A percentile compares a stretch with the other conserved stretches of the same genome.
Conservation (phyloP, 1,284 basidiomycete species). For the Ganoderma multipileum region DNA sequence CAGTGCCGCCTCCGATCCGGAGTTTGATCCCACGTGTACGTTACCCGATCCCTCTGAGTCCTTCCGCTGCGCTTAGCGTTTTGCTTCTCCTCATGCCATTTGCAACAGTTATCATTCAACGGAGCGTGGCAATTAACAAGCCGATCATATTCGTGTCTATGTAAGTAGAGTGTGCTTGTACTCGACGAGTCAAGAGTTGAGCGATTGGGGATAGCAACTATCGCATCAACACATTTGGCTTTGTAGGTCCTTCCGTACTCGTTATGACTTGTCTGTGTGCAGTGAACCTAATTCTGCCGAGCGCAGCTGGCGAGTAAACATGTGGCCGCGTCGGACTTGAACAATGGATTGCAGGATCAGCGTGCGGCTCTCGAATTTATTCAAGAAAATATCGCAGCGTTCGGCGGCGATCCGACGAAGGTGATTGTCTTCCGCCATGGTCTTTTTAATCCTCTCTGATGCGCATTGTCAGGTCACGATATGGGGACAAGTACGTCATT, state of each 20-base stretch:
- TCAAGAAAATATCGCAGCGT: slow-evolving; percentile 63
- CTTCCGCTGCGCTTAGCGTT: neutral
- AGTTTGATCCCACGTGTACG: slow-evolving; percentile 56
- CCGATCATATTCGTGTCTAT: slow-evolving; percentile 63
- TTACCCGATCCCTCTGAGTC: neutral
- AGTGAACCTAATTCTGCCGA: no score
- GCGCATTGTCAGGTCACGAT: slow-evolving; percentile 55
- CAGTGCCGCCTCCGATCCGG: slow-evolving; percentile 52
- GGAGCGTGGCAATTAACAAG: slow-evolving; percentile 53
- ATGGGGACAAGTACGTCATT: slow-evolving; percentile 60
- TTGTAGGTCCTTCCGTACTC: slow-evolving; percentile 45
- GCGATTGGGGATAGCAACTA: slow-evolving; percentile 51
- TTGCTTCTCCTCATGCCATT: neutral
- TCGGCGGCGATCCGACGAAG: slow-evolving; percentile 70
- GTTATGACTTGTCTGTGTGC: neutral
- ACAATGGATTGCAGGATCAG: slow-evolving; percentile 65
- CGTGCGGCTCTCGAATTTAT: slow-evolving; percentile 63
- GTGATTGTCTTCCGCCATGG: slow-evolving; percentile 36
- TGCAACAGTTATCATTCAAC: slow-evolving; percentile 51
- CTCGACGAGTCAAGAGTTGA: neutral
- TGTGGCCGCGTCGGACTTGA: slow-evolving; percentile 56
- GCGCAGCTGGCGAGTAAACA: slow-evolving; percentile 47
- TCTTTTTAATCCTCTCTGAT: neutral
- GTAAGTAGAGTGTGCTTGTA: slow-evolving; percentile 40
- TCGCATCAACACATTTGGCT: slow-evolving; percentile 65